phyloP scores from a whole-genome alignment of 176 grass and related monocot genomes.

The Hordeum vulgare region DNA sequence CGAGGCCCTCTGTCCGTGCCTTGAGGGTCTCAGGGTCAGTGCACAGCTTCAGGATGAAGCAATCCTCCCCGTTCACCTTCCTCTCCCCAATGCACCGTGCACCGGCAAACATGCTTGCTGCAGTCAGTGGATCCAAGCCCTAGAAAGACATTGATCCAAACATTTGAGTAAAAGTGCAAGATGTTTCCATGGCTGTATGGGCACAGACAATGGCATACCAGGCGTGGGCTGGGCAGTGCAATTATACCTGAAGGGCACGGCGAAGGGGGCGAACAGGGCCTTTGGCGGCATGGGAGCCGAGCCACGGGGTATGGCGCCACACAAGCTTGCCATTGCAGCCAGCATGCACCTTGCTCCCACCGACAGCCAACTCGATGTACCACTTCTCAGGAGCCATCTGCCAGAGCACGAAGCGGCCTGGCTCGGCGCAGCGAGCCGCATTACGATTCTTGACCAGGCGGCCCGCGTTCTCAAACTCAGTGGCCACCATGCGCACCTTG shows the following conservation, averaged over 20 bases:
- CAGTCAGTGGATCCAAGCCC: constrained; percentile 66
- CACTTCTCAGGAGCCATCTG: constrained; percentile 68
- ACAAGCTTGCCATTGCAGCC: constrained; percentile 62
- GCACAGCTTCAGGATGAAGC: constrained; percentile 72
- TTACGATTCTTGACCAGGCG: constrained; percentile 48
- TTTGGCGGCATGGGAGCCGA: constrained; percentile 47
- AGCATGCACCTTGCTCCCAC: constrained; percentile 61
- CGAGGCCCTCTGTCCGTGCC: constrained; percentile 39
- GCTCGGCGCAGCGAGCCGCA: constrained; percentile 32
- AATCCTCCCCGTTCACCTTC: constrained; percentile 64
- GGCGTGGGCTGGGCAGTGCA: not conserved
- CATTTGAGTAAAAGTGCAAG: not conserved
- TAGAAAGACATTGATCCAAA: constrained; percentile 15
- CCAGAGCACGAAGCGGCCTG: constrained; percentile 64
- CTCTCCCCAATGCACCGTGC: constrained; percentile 66
- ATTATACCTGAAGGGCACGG: constrained; percentile 56
- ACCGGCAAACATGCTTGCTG: constrained; percentile 53
- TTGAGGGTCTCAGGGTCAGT: constrained; percentile 43
- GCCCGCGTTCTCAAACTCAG: constrained; percentile 39
- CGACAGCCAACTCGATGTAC: constrained; percentile 67
- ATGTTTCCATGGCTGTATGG: not conserved
- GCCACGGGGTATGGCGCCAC: constrained; percentile 64
- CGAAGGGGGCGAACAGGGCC: constrained; percentile 68
- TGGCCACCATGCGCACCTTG: constrained; percentile 57
- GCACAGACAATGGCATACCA: not conserved